Evolutionary conservation across 2,329 filamentous ascomycete genomes (phyloP), one percentile per base, ranked within the genome.

Genomic region (Fusarium nygamai): DNA sequence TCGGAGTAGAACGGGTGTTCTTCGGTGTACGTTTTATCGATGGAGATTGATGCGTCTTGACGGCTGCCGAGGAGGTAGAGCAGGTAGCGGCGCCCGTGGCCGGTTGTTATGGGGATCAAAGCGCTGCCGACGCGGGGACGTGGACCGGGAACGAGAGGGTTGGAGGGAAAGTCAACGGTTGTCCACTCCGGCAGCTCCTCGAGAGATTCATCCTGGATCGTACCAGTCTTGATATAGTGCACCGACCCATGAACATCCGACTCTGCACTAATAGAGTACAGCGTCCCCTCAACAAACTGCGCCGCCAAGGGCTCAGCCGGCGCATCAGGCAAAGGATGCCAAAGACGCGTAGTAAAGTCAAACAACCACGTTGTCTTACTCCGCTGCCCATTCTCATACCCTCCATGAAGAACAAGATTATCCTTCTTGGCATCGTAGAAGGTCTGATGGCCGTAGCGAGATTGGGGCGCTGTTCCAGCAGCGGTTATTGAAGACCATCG

Each of bases 31-130:
- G 59, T n/a, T 13, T 72, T 47, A 27, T 76, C 64, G 1, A 34
- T 29, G 56, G 46, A 6, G 39, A 69, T 29, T 5, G 46, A 13
- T 1, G 53, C 41, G 22, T 74, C 73, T 39, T 76, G 59, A 2
- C 74, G 64, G 29, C 74, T 75, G 27, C 74, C 74, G 3, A 76
- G 66, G 13, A 76, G 69, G 16, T 74, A 75, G 8, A 76, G 39
- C 0, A 76, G 65, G 7, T 76, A 76, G 4, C 67, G 59, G 6
- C 74, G 48, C 6, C 74, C 74, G 16, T 47, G 56, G 1, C 74
- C 74, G 2, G 74, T 76, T 2, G 74, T 71, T 0, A 72, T 44
- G 4, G 69, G 61, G 5, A 72, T 41, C 3, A 76, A 29, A 6
- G 68, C 74, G 6, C 71, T 70, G 2, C 74, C 74, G 4, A 75